Base-by-base conservation (phyloP, 805 yeast genomes). In the Limtongia smithiae region DNA sequence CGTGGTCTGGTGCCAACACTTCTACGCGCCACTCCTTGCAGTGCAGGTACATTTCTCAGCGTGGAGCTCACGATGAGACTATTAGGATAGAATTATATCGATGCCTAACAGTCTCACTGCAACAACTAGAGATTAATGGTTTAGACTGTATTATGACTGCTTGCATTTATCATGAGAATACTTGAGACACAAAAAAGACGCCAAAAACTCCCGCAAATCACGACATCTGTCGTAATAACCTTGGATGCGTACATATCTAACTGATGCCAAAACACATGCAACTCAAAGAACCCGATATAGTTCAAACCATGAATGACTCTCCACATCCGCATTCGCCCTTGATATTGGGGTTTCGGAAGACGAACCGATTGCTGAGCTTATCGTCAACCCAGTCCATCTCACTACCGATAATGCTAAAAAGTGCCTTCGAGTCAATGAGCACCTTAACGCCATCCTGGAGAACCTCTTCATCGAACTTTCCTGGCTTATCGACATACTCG, bases 291-390 rank as follows among this genome's bases (percentile, higher is more conserved):
- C n/a, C n/a, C n/a, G n/a, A n/a, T n/a, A n/a, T 14, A 9, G 25
- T 33, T 33, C 71, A 90, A 7, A 91, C 96, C 96, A 90, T 93
- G 68, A 93, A 93, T 4, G 96, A 87, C 71, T 93, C 98, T 46
- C 98, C 98, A 68, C 98, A 93, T 11, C 98, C 98, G 70, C 98
- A 93, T 42, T 95, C 86, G 28, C 97, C 98, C 72, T 91, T 93
- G 34, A 95, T 85, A 70, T 93, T 93, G 55, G 98, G 98, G 68
- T 93, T 93, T 65, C 78, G 83, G 75, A 93, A 93, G 17, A 93
- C 88, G 66, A 93, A 93, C 62, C 94, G 79, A 12, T 93, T 82
- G 28, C 89, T 78, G 55, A 93, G 73, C 67, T 88, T 90, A 63
- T 93, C 96, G 64, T 93, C 97, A 41, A 87, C 74, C 96, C 96